phyloP scores from a whole-genome alignment of 164 flowering plant genomes.

The Cinnamomum micranthum region DNA sequence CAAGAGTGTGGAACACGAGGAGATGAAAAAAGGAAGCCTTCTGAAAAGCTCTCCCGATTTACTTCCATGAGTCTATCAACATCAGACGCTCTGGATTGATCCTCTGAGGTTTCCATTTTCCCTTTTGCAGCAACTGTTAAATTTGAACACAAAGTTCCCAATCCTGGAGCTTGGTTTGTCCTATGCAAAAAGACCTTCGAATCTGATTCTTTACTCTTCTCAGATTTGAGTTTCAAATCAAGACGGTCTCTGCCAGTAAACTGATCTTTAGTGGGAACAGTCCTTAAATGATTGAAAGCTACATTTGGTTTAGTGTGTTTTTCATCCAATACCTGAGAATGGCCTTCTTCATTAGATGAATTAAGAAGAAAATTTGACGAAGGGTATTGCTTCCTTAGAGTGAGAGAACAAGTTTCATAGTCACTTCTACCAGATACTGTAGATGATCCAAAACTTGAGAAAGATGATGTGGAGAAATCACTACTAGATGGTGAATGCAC shows the following conservation, averaged over 20 bases:
- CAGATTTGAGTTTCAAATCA: conserved; percentile 9
- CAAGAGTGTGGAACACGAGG: conserved; percentile 51
- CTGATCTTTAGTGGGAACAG: conserved; percentile 14
- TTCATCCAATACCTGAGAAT: conserved; percentile 14
- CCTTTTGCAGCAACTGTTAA: conserved; percentile 14
- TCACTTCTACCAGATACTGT: conserved; percentile 11
- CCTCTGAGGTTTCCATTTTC: not conserved
- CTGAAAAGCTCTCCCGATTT: conserved; percentile 30
- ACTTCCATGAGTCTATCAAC: conserved; percentile 22
- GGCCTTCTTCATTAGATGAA: conserved; percentile 16
- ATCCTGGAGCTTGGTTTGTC: conserved; percentile 13
- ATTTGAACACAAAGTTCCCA: conserved; percentile 6
- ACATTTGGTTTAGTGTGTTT: conserved; percentile 13
- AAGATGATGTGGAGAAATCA: conserved; percentile 13
- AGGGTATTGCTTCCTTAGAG: conserved; percentile 18
- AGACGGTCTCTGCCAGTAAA: conserved; percentile 17
- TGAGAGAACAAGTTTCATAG: conserved; percentile 8
- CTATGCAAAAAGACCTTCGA: conserved; percentile 11
- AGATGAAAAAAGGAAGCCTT: conserved; percentile 19
- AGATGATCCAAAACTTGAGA: conserved; percentile 20
- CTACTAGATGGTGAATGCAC: not conserved
- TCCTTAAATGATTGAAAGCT: conserved; percentile 18
- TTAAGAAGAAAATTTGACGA: conserved; percentile 10
- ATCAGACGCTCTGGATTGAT: conserved; percentile 18
- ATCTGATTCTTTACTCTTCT: conserved; percentile 11